Base-by-base conservation (phyloP, 208 protist genomes). In the Leishmania tarentolae region DNA sequence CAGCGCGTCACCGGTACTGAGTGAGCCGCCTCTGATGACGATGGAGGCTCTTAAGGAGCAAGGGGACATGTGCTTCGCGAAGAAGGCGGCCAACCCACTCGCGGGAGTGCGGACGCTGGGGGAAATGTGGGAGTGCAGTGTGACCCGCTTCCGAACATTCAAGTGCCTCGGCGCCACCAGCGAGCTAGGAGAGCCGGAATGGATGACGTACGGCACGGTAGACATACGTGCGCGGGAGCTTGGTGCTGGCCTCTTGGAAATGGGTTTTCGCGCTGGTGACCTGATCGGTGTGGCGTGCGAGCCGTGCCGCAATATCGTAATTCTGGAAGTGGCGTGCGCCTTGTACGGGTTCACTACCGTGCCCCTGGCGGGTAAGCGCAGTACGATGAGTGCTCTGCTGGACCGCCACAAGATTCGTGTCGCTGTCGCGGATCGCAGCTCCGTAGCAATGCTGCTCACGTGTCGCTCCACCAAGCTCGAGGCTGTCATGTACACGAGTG, bases 401-500 rank as follows among this genome's bases (percentile, higher is more conserved):
- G 95, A 98, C 80, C 86, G 87, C 68, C 57, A 95, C 76, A 88
- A 90, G 80, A 86, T 97, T 3, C 90, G 90, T 75, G 81, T 94
- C n/a, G 95, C 90, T 5, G 87, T 96, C 70, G 85, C 88, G 6
- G 88, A 88, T 47, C 92, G 90, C 68, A 89, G 83, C 69, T 83
- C 90, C 31, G 88, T 97, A 42, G 83, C 84, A 24, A 87, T 87
- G 44, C 83, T 97, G 52, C 87, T 98, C 28, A 91, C 86, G 40
- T 96, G 92, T 83, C 92, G 95, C 65, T 97, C 95, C 11, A 87
- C 89, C 15, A 84, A 80, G 46, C 85, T 98, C 42, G 91, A 96
- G 82, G 93, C 85, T 3, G 75, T 98, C n/a, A 86, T 98, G 6
- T 85, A 87, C 81, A 83, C 95, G 46, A 86, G 95, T 72, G 61